phyloP scores from a whole-genome alignment of 1,284 basidiomycete species.

The Rhodotorula glutinis region DNA sequence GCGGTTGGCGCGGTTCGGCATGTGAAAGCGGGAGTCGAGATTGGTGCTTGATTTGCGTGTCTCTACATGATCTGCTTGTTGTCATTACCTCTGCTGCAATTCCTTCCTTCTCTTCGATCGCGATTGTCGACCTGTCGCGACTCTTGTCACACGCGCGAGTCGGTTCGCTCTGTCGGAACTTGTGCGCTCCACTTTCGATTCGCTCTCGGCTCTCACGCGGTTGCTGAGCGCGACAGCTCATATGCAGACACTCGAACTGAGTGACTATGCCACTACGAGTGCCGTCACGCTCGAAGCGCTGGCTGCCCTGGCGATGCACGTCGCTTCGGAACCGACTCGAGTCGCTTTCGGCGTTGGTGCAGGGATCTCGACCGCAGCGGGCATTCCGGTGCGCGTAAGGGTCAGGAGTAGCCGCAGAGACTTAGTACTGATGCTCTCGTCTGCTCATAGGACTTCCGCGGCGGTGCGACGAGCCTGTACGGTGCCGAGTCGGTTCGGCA shows the following conservation, averaged over 20 bases:
- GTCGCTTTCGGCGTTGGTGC: constrained; percentile 59
- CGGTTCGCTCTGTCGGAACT: no score
- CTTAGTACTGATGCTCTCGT: no score
- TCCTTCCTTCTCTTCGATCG: no score
- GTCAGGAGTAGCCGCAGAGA: no score
- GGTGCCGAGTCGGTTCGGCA: not conserved
- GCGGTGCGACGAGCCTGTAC: not conserved
- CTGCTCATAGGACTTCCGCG: constrained; percentile 51
- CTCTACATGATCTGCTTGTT: no score
- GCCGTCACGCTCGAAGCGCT: constrained; percentile 1
- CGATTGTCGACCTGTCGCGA: no score
- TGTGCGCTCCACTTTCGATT: not conserved
- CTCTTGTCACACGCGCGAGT: no score
- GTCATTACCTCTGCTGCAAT: no score
- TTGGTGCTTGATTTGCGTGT: not conserved
- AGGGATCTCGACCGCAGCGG: constrained; percentile 86
- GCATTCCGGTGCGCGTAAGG: constrained; percentile 91
- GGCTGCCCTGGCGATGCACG: not conserved
- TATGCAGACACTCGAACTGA: not conserved
- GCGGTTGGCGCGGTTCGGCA: constrained; percentile 68
- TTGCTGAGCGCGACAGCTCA: not conserved
- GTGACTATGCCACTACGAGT: not conserved
- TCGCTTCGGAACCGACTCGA: not conserved
- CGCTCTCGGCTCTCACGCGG: no score
- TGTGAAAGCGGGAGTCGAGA: not conserved